Evolutionary conservation across 106 monocot species (phyloP).

Genomic region (Allium sativum): DNA sequence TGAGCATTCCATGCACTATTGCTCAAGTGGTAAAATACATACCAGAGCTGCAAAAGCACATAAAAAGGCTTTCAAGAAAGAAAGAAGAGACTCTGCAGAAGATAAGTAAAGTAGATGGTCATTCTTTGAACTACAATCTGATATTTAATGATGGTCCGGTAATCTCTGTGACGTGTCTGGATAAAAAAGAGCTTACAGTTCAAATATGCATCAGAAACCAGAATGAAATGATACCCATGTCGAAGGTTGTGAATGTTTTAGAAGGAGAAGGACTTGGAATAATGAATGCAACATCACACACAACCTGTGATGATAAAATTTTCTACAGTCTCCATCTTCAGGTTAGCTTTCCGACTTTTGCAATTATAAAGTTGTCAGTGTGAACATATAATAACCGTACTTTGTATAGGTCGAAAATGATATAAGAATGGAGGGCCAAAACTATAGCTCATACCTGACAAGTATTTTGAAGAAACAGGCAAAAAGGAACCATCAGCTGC

Average conservation of each 20-base stretch:
- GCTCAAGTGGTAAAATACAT: conserved; percentile 53
- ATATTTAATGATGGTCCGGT: conserved; percentile 4
- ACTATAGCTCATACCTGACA: conserved; percentile 26
- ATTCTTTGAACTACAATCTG: neutral
- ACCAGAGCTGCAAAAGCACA: conserved; percentile 58
- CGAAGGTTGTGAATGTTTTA: conserved; percentile 26
- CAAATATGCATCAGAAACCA: conserved; percentile 31
- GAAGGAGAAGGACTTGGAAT: conserved; percentile 40
- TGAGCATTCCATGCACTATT: conserved; percentile 57
- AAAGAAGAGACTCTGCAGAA: conserved; percentile 39
- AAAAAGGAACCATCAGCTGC: neutral
- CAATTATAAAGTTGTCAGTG: neutral
- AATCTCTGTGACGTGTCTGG: conserved; percentile 31
- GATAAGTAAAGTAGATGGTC: neutral
- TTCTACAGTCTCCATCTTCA: conserved; percentile 53
- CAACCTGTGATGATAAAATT: conserved; percentile 11
- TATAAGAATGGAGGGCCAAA: conserved; percentile 10
- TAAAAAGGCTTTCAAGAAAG: conserved; percentile 20
- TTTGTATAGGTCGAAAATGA: conserved; percentile 20
- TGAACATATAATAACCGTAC: neutral
- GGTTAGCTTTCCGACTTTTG: conserved; percentile 13
- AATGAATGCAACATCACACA: conserved; percentile 31
- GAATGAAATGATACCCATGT: conserved; percentile 8
- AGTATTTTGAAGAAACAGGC: conserved; percentile 1
- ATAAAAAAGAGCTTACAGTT: conserved; percentile 33